These are phyloP conservation scores for Rhynchosporium secalis DNA, from an alignment of 2,329 filamentous ascomycete species.

Conservation along the genomic window DNA sequence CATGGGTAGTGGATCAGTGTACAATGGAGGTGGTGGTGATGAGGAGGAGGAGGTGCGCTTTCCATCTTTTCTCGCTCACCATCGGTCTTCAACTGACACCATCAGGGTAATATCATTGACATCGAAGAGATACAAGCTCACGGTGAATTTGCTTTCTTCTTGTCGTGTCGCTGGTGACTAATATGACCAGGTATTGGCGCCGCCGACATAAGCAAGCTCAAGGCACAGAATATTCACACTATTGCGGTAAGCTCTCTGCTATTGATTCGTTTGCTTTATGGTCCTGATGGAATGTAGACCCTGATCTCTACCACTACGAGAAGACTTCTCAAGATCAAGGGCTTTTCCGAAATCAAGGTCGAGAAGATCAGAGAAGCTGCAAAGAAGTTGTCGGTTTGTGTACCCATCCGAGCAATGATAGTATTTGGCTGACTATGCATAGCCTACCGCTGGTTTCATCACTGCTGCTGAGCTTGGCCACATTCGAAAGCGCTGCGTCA, in stretches of 20 bases:
- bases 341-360: constrained; percentile 69
- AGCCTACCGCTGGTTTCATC: constrained; percentile 63
- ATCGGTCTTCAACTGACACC: not conserved
- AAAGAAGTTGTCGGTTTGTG: constrained; percentile 42
- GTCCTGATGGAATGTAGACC: constrained; percentile 45
- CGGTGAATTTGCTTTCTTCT: constrained; percentile 43
- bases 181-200: constrained; percentile 55
- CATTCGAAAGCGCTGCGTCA: constrained; percentile 61
- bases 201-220: constrained; percentile 65
- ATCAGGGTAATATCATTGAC: constrained; percentile 52
- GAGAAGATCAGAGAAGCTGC: constrained; percentile 71
- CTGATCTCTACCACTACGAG: constrained; percentile 60
- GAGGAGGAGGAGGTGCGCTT: constrained; percentile 11
- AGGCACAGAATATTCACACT: constrained; percentile 62
- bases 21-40: constrained; percentile 12
- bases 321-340: constrained; percentile 65
- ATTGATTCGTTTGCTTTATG: not conserved
- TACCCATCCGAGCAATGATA: not conserved
- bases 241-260: constrained; percentile 51
- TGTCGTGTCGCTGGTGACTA: constrained; percentile 12
- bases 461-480: constrained; percentile 65
- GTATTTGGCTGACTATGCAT: constrained; percentile 23
- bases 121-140: constrained; percentile 67
- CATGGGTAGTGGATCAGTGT: constrained; percentile 9
- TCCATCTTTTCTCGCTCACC: not conserved